A percentile compares a stretch with the other conserved stretches of the same genome.
phyloP scores from a whole-genome alignment of 768 basidiomycete species.

The Tulasnella calospora region DNA sequence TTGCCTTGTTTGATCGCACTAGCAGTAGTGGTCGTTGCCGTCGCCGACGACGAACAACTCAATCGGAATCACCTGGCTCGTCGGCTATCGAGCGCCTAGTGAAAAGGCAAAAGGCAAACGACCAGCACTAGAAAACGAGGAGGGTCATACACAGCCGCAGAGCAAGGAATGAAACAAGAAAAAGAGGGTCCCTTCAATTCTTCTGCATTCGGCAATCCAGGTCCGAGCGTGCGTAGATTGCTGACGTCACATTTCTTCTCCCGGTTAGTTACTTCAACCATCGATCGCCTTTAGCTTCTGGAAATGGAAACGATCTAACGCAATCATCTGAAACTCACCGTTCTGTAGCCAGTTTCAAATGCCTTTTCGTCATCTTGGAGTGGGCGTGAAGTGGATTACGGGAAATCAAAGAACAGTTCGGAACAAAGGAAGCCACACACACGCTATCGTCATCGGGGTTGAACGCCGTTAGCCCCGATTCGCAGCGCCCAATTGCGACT shows the following conservation, averaged over 20 bases:
- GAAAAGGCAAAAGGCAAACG: neutral
- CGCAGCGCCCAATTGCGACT: neutral
- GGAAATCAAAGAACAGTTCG: neutral
- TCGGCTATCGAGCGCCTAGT: neutral
- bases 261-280: neutral
- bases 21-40: neutral
- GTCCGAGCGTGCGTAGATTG: neutral
- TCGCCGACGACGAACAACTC: neutral
- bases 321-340: neutral
- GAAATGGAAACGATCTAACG: neutral
- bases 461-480: neutral
- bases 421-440: neutral
- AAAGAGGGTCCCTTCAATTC: neutral
- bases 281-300: neutral
- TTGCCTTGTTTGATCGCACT: neutral
- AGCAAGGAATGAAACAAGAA: neutral
- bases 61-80: neutral
- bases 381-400: neutral
- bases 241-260: neutral
- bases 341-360: neutral
- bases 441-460: neutral
- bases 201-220: neutral
- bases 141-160: neutral
- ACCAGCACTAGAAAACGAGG: neutral
- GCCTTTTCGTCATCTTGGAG: neutral